Conservation (phyloP, 106 monocot genomes). For the Dendrobium huoshanense region DNA sequence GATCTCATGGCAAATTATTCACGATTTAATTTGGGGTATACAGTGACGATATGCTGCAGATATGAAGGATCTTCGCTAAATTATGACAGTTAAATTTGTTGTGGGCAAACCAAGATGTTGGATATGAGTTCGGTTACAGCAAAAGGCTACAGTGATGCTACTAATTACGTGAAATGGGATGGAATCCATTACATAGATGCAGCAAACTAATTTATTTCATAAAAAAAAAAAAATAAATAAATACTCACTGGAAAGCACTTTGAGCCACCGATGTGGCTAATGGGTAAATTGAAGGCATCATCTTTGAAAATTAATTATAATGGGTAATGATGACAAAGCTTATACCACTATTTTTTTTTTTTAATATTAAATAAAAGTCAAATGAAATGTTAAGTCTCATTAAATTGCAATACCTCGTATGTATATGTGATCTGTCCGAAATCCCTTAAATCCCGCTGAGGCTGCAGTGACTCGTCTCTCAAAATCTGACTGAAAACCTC, state of each 20-base stretch:
- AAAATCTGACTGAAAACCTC: no score
- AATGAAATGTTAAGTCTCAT: no score
- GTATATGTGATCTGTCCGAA: no score
- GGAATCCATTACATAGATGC: conserved; percentile 94
- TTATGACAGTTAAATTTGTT: conserved; percentile 48
- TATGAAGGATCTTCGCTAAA: conserved; percentile 72
- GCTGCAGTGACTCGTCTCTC: no score
- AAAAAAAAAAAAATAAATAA: no score
- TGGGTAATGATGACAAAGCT: no score
- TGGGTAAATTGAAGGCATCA: no score
- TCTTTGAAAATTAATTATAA: no score
- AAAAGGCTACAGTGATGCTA: conserved; percentile 50
- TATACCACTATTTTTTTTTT: no score
- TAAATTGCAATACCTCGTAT: no score
- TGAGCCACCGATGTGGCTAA: conserved; percentile 35
- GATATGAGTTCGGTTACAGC: conserved; percentile 55
- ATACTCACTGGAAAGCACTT: conserved; percentile 84
- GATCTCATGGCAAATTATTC: conserved; percentile 76
- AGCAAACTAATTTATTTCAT: conserved; percentile 67
- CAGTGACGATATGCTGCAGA: conserved; percentile 68
- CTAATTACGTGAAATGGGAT: conserved; percentile 74
- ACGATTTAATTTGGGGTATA: conserved; percentile 66
- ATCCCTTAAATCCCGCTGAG: no score
- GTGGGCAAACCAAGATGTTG: conserved; percentile 66
- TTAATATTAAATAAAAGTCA: no score